These are phyloP conservation scores for Arthrobotrys iridis DNA, from an alignment of 2,329 filamentous ascomycete species.

Conservation along the genomic window DNA sequence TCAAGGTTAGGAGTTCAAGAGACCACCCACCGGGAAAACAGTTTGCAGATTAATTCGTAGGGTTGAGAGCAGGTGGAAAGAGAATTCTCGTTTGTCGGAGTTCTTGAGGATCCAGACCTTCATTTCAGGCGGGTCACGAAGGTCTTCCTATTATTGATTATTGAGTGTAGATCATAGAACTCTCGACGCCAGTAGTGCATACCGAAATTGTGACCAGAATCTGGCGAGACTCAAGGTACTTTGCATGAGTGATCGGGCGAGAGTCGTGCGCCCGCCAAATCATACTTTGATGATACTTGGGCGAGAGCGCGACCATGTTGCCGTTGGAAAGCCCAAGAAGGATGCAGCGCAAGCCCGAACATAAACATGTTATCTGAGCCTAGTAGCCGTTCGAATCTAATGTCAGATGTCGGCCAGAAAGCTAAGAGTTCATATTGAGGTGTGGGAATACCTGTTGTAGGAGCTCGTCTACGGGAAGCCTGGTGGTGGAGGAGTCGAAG, in stretches of 20 bases:
- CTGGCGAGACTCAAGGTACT: conserved; percentile 87
- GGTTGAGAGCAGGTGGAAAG: conserved; percentile 87
- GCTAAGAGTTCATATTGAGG: conserved; percentile 2
- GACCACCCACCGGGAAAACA: conserved; percentile 81
- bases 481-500: conserved; percentile 91
- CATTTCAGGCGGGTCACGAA: conserved; percentile 84
- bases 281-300: conserved; percentile 34
- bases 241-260: conserved; percentile 84
- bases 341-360: conserved; percentile 86
- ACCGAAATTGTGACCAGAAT: conserved; percentile 64
- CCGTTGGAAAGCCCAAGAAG: conserved; percentile 90
- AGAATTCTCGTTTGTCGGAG: conserved; percentile 89
- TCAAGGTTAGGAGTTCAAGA: too few relatives aligned
- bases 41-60: conserved; percentile 86
- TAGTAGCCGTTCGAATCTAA: conserved; percentile 60
- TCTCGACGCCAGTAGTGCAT: conserved; percentile 89
- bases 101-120: conserved; percentile 99
- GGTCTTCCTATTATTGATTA: conserved; percentile 74
- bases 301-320: conserved; percentile 78
- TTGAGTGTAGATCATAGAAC: conserved; percentile 62
- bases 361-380: conserved; percentile 80
- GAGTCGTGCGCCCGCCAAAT: conserved; percentile 64
- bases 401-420: background rate
- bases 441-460: conserved; percentile 79
- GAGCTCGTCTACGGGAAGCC: conserved; percentile 71